Evolutionary conservation across 2,329 filamentous ascomycete species (phyloP), one percentile per base, ranked within the genome.

Genomic region (Diatrype stigma): DNA sequence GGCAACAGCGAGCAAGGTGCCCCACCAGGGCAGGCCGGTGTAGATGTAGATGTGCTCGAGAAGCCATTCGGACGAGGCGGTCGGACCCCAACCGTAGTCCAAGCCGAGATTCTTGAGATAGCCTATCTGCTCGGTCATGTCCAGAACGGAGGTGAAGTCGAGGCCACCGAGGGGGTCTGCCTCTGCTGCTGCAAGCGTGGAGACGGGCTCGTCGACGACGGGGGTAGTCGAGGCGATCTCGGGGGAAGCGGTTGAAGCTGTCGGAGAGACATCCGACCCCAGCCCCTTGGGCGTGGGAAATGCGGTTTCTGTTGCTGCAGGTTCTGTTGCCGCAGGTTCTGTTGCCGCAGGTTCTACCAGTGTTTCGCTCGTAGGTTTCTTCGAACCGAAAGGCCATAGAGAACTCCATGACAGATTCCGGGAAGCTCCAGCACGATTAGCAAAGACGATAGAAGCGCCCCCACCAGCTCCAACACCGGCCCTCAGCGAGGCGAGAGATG

Each of bases 11-110:
- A 86, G 69, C 60, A 96, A 87, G 53, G 88, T 82, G 2, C 75
- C 84, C 77, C 89, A 91, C 94, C 94, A 97, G 12, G 90, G 89
- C 50, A 90, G 70, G 34, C 87, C 90, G 2, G 69, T 73, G 60
- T 79, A 86, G 54, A 96, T 76, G 70, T 99, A 90, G 38, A 95
- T 66, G 65, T 93, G 84, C 74, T 99, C 94, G 11, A 97, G 72
- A 2, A 82, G 21, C 77, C 80, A 92, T 71, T 96, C 79, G 68
- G 94, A 84, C 16, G 82, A 58, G 3, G 85, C 73, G 0, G 91
- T 89, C 5, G 89, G 82, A 16, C 93, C 93, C 74, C 76, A 92
- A 65, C 93, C 91, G 63, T 87, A 97, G 62, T 97, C 89, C 21
- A 99, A 74, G 3, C 94, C 94, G 11, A 97, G 76, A 6, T 83